Evolutionary conservation across 108 stramenopile species (phyloP).

Genomic region (Skeletonema menzelii): DNA sequence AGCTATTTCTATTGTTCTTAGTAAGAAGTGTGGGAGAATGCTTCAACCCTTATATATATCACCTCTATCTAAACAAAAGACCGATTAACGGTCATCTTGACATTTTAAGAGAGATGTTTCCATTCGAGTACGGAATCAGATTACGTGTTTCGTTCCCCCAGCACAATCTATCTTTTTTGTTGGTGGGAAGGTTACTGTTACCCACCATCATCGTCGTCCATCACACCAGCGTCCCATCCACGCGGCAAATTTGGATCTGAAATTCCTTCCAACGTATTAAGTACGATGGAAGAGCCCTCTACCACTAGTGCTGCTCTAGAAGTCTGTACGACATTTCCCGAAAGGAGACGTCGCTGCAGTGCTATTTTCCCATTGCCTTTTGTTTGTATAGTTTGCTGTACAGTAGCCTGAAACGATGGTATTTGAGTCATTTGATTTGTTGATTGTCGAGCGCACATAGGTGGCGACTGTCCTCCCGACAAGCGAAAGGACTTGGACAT

Average conservation of each 20-base stretch:
- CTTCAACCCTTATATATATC: not conserved
- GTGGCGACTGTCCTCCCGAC: not conserved
- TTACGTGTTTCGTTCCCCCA: not conserved
- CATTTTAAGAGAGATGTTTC: too few species aligned
- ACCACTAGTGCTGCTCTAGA: not conserved
- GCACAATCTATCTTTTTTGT: not conserved
- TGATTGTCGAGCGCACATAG: not conserved
- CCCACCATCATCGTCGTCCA: not conserved
- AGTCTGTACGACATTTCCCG: not conserved
- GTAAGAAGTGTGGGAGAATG: not conserved
- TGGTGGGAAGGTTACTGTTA: not conserved
- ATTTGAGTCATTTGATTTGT: not conserved
- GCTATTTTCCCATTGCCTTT: not conserved
- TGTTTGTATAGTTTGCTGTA: not conserved
- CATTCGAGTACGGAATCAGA: not conserved
- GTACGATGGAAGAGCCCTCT: not conserved
- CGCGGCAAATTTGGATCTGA: not conserved
- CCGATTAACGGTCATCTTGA: too few species aligned
- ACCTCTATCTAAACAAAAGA: not conserved
- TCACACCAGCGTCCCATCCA: not conserved
- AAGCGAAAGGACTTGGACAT: slow-evolving; percentile 1
- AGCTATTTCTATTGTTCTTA: not conserved
- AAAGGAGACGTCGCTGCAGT: not conserved
- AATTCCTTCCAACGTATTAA: not conserved
- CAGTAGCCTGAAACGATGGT: not conserved